Evolutionary conservation across 2,329 filamentous ascomycete species (phyloP), one percentile per base, ranked within the genome.

Genomic region (Chalaropsis thielavioides): DNA sequence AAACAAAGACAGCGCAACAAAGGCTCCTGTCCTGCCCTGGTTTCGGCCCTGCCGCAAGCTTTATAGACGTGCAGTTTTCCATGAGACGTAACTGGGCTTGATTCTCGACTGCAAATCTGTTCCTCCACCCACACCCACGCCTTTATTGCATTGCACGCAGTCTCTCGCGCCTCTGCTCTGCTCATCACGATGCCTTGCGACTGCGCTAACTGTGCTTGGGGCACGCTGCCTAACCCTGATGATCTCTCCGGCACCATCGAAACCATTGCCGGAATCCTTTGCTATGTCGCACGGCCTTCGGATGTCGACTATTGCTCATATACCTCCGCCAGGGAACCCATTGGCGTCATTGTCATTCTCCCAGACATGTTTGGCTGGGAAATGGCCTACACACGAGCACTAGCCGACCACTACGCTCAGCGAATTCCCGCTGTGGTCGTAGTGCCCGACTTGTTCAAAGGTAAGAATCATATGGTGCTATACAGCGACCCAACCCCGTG

Each of bases 341-440:
- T 76, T 43, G 79, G 75, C 13, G 76, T 80, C 67, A 72, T 83
- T 22, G 76, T 83, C 49, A 76, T 82, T 67, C 73, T 83, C 31
- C 75, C 80, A 0, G 81, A 83, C 69, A 76, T 76, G 0, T 82
- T 83, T 68, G 81, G 80, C 24, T 81, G 79, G 76, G 72, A 74
- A 4, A 76, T 82, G 61, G 71, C 76, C 46, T 82, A 83, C 71
- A 78, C 76, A 65, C 75, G 78, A 46, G 71, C 81, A 6, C 71
- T 83, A 43, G 80, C 79, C 7, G 81, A 83, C 69, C 70, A 72
- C 61, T 81, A 81, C 68, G 80, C 80, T 19, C 73, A 74, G 69
- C 76, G 76, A 69, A 76, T 77, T 7, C 73, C 73, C 11, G 80
- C 76, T 68, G 72, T 72, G 3, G 80, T 83, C 17, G 78, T 80